phyloP scores from a whole-genome alignment of 768 basidiomycete species.

The Tricholoma furcatifolium region DNA sequence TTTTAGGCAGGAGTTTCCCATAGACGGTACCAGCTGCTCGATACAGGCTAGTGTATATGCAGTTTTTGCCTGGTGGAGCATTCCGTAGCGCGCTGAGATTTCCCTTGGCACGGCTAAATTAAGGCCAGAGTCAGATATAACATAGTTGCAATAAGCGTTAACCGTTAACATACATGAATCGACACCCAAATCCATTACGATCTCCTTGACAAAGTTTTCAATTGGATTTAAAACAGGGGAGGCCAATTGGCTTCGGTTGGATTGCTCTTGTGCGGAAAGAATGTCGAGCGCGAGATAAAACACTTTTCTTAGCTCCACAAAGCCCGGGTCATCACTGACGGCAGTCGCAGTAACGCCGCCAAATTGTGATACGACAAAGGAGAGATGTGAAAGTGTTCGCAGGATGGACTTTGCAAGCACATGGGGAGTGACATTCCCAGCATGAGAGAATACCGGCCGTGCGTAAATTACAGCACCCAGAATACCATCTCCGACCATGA shows the following conservation, averaged over 20 bases:
- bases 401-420: conserved; percentile 55
- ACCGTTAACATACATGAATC: conserved; percentile 10
- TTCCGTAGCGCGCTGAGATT: background rate
- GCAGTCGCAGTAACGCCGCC: conserved; percentile 64
- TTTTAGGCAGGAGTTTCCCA: conserved; percentile 53
- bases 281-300: conserved; percentile 82
- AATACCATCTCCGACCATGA: conserved; percentile 68
- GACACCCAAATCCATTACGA: conserved; percentile 13
- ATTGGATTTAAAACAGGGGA: conserved; percentile 28
- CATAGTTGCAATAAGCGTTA: background rate
- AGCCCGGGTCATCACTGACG: conserved; percentile 42
- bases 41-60: conserved; percentile 73
- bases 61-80: conserved; percentile 36
- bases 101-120: conserved; percentile 9
- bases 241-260: conserved; percentile 21
- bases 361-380: conserved; percentile 79
- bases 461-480: conserved; percentile 56
- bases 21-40: conserved; percentile 71
- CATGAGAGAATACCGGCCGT: conserved; percentile 26
- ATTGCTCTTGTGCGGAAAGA: conserved; percentile 36
- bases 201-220: conserved; percentile 29
- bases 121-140: background rate
- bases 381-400: conserved; percentile 60
- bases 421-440: conserved; percentile 12
- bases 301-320: conserved; percentile 69